phyloP scores from a whole-genome alignment of 2,329 filamentous ascomycete species.

The Verticillium dahliae region DNA sequence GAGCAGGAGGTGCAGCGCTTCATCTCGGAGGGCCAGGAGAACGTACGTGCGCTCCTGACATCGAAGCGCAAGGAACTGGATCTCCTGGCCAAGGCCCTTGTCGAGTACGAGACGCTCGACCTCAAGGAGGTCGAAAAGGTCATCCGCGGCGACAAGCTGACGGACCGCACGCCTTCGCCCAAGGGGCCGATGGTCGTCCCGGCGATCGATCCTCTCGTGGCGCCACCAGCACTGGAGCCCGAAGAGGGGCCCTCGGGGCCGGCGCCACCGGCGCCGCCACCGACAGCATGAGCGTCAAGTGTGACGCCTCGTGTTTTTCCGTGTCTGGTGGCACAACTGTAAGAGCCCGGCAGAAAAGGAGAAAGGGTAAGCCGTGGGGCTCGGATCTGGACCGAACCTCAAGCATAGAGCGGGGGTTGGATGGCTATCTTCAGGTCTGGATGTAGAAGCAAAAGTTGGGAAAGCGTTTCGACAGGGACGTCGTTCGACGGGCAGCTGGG shows the following conservation, averaged over 20 bases:
- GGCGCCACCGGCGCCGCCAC: slow-evolving; percentile 8
- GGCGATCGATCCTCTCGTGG: neutral
- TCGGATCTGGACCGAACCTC: no score
- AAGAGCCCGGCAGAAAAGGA: no score
- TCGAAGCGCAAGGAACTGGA: slow-evolving; percentile 80
- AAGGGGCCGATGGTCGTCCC: slow-evolving; percentile 33
- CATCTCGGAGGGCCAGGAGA: slow-evolving; percentile 72
- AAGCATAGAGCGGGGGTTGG: no score
- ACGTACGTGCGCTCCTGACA: slow-evolving; percentile 65
- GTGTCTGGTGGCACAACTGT: no score
- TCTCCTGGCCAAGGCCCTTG: slow-evolving; percentile 76
- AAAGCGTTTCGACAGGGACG: neutral
- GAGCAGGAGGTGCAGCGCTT: slow-evolving; percentile 82
- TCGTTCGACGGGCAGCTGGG: neutral
- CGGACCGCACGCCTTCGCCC: slow-evolving; percentile 63
- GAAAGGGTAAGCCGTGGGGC: no score
- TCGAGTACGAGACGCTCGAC: slow-evolving; percentile 90
- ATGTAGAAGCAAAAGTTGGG: no score
- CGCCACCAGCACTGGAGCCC: slow-evolving; percentile 3
- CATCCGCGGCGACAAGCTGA: slow-evolving; percentile 76
- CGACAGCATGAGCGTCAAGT: neutral
- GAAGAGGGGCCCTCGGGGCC: slow-evolving; percentile 4
- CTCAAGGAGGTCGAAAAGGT: slow-evolving; percentile 88
- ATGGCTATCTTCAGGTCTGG: no score
- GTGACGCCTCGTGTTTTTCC: no score